These are phyloP conservation scores for Monsonia emarginata DNA, from an alignment of 441 rosid genomes.

Conservation along the genomic window DNA sequence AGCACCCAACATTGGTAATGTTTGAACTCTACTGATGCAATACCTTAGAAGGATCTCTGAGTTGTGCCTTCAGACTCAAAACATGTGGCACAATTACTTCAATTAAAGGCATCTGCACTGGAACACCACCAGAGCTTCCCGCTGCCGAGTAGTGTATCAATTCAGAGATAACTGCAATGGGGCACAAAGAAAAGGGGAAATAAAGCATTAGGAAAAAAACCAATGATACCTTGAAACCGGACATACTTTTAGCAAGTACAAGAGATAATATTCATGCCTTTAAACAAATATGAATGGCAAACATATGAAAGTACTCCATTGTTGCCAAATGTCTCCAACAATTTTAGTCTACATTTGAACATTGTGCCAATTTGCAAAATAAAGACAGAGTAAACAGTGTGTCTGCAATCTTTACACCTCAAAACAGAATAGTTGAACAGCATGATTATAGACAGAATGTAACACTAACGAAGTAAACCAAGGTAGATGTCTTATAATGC, in stretches of 20 bases:
- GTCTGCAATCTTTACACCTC: background rate
- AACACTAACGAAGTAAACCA: background rate
- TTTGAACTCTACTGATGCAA: constrained; percentile 12
- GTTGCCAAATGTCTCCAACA: background rate
- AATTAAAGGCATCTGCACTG: constrained; percentile 78
- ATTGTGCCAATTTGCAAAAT: background rate
- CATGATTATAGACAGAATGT: background rate
- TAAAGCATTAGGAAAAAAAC: background rate
- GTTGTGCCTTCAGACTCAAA: constrained; percentile 70
- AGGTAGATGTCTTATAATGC: background rate
- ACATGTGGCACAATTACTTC: constrained; percentile 88
- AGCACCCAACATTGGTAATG: background rate
- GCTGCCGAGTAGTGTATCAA: constrained; percentile 83
- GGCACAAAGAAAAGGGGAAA: constrained; percentile 4
- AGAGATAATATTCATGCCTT: background rate
- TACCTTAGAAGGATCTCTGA: constrained; percentile 87
- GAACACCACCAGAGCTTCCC: constrained; percentile 62
- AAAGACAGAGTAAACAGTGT: background rate
- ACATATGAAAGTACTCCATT: background rate
- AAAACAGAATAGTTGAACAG: background rate
- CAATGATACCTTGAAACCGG: background rate
- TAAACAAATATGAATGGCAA: background rate
- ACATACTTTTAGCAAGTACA: background rate
- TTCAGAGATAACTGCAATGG: constrained; percentile 75
- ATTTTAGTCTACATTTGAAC: background rate